Base-by-base conservation (phyloP, 2,329 filamentous ascomycete genomes). In the Chaetomium sp. region DNA sequence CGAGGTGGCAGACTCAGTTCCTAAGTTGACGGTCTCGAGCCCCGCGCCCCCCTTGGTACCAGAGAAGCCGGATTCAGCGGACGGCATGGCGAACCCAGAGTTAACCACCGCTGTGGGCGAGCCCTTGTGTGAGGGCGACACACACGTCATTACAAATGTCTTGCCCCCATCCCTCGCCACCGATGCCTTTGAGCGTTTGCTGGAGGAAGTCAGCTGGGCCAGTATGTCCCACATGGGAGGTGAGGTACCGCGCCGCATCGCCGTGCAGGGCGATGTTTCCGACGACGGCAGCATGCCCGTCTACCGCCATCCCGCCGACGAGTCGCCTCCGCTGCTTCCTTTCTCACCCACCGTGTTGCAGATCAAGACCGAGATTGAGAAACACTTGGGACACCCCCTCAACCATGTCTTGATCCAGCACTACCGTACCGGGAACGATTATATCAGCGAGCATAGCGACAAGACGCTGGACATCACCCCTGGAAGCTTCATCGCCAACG, bases 371-470 rank as follows among this genome's bases (percentile, higher is more conserved):
- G 79, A 80, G 53, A 86, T 90, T 0, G 89, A 96, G 69, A 76
- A 79, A 54, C 75, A 82, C 12, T 78, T 95, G 1, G 87, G 88
- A 0, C 94, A 97, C 65, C 74, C 81, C 0, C 72, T 99, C 43
- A 99, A 99, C 66, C 94, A 99, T 68, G 91, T 86, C 1, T 74
- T 99, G 48, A 95, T 99, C 46, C 94, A 99, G 67, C 81, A 91
- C 56, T 99, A 99, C 67, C 88, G 94, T n/a, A 80, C 81, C 62
- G 89, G 92, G 2, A 84, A 82, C 48, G 94, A 99, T 71, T 90
- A 90, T 68, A 99, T 99, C 59, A 94, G 89, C 0, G 94, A 99
- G 68, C 94, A 99, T 67, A 95, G 90, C 41, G 94, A 99, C 69
- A 99, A 99, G 73, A 96, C 92, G 0, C 76, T 99, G 32, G 94